phyloP scores from a whole-genome alignment of 176 grass and related monocot species.

The Hyparrhenia diplandra region DNA sequence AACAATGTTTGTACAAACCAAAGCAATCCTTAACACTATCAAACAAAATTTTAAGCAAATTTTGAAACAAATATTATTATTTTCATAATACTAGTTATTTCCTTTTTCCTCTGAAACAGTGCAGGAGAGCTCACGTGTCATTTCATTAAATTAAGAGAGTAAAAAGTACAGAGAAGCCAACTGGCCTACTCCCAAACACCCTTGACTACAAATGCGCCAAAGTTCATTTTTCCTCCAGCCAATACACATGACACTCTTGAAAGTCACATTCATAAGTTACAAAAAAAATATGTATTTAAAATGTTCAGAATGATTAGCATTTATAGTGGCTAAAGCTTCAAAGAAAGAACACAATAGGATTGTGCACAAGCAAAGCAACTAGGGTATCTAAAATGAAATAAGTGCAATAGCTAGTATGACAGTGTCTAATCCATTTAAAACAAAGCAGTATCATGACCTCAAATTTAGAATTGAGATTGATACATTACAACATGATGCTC shows the following conservation, averaged over 20 bases:
- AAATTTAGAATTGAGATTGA: not conserved
- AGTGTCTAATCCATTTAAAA: not conserved
- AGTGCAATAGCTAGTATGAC: not conserved
- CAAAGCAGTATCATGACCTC: not conserved
- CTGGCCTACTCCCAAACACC: not conserved
- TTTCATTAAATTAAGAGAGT: not conserved
- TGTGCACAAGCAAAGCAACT: not conserved
- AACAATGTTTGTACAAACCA: constrained; percentile 13
- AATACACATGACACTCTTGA: not conserved
- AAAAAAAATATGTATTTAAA: not conserved
- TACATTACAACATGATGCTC: constrained; percentile 6
- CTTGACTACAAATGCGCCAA: not conserved
- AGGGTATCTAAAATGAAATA: not conserved
- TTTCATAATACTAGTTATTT: not conserved
- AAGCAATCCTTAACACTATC: not conserved
- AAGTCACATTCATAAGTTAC: not conserved
- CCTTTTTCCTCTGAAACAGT: not conserved
- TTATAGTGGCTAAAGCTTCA: not conserved
- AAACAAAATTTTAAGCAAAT: not conserved
- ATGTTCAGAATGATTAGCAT: not conserved
- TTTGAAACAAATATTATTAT: not conserved
- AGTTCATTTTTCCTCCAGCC: no score
- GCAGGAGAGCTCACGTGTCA: not conserved
- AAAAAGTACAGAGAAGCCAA: not conserved
- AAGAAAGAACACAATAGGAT: not conserved